These are phyloP conservation scores for Aureobasidium vineae DNA, from an alignment of 2,329 filamentous ascomycete genomes.

Conservation along the genomic window DNA sequence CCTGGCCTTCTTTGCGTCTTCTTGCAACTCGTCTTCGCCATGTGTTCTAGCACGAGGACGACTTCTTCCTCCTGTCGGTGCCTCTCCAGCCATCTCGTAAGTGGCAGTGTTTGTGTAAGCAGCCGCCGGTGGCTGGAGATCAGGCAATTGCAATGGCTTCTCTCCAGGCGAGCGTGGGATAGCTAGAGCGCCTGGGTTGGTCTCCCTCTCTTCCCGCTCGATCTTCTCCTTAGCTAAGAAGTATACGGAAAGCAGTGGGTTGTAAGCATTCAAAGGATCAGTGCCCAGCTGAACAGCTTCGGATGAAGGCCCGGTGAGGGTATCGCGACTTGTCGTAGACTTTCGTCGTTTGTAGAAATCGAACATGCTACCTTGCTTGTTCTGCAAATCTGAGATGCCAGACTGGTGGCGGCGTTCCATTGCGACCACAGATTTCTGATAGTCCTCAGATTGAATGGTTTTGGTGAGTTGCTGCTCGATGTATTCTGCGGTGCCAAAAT, in stretches of 20 bases:
- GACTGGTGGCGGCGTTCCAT: slow-evolving; percentile 65
- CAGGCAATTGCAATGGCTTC: slow-evolving; percentile 62
- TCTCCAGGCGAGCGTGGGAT: slow-evolving; percentile 59
- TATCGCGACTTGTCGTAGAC: slow-evolving; percentile 85
- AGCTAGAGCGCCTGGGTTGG: slow-evolving; percentile 58
- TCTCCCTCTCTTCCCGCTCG: slow-evolving; percentile 66
- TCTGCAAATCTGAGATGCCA: slow-evolving; percentile 59
- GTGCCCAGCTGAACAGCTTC: slow-evolving; percentile 79
- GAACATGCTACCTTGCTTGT: slow-evolving; percentile 91
- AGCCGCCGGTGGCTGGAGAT: slow-evolving; percentile 76
- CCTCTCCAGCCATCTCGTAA: slow-evolving; percentile 88
- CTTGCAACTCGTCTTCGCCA: slow-evolving; percentile 84
- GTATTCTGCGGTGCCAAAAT: slow-evolving; percentile 83
- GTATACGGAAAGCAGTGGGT: slow-evolving; percentile 88
- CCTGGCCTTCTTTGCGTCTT: slow-evolving; percentile 64
- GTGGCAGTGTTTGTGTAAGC: slow-evolving; percentile 83
- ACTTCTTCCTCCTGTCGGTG: slow-evolving; percentile 76
- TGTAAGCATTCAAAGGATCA: slow-evolving; percentile 91
- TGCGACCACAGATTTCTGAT: slow-evolving; percentile 76
- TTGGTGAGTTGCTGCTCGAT: slow-evolving; percentile 80
- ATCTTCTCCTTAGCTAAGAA: slow-evolving; percentile 95
- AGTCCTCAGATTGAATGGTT: slow-evolving; percentile 90
- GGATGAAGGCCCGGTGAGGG: slow-evolving; percentile 74
- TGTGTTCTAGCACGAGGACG: slow-evolving; percentile 87
- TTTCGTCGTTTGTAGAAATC: slow-evolving; percentile 97